phyloP scores from a whole-genome alignment of 1,139 yeast species.

The Diutina rugosa region DNA sequence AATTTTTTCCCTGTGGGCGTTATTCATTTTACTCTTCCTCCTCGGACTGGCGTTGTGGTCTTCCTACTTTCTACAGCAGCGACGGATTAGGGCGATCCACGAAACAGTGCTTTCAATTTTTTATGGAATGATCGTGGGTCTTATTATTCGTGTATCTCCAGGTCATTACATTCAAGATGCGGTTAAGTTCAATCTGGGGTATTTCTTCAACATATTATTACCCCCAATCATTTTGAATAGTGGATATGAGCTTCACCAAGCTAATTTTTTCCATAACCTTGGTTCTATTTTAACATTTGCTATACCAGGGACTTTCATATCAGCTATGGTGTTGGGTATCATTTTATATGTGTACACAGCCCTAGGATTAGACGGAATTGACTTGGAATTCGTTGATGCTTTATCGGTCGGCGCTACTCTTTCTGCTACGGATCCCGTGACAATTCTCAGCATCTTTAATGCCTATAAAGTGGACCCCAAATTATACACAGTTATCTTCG shows the following conservation, averaged over 20 bases:
- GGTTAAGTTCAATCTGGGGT: constrained; percentile 87
- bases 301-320: constrained; percentile 90
- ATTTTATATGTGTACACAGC: constrained; percentile 85
- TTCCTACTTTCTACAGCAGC: constrained; percentile 82
- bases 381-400: constrained; percentile 89
- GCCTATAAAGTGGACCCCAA: constrained; percentile 98
- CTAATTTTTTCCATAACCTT: constrained; percentile 83
- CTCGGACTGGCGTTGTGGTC: constrained; percentile 90
- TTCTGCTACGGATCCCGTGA: constrained; percentile 97
- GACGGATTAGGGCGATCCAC: constrained; percentile 86
- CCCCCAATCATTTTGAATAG: constrained; percentile 96
- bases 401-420: constrained; percentile 95
- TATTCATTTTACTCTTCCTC: constrained; percentile 71
- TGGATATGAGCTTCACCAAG: constrained; percentile 93
- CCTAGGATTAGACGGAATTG: constrained; percentile 77
- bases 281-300: constrained; percentile 92
- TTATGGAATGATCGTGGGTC: constrained; percentile 93
- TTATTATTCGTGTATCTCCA: constrained; percentile 78
- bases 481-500: constrained; percentile 90
- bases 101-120: constrained; percentile 94
- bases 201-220: constrained; percentile 83
- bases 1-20: constrained; percentile 94
- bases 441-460: constrained; percentile 89
- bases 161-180: constrained; percentile 97
- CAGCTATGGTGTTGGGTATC: constrained; percentile 79